phyloP scores from a whole-genome alignment of 169 alveolate species.

The Plasmodium sp. region DNA sequence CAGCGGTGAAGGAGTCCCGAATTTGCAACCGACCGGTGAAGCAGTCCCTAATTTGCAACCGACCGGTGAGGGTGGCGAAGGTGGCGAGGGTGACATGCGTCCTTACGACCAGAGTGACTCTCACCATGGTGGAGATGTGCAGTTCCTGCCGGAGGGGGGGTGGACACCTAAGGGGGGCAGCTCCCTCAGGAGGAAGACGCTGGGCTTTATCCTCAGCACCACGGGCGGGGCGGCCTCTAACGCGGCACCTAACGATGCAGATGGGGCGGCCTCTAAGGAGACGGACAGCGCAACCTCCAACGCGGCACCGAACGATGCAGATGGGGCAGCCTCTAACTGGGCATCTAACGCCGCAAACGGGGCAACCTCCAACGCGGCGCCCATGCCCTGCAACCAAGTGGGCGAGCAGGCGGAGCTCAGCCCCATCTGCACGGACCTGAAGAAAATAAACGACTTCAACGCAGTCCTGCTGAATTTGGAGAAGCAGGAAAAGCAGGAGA shows the following conservation, averaged over 20 bases:
- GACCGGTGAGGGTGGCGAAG: background rate
- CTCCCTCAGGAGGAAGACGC: background rate
- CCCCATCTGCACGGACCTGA: constrained; percentile 4
- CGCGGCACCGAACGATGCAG: background rate
- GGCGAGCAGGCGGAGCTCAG: background rate
- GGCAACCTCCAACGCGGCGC: background rate
- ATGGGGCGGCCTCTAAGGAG: background rate
- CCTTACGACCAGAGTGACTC: background rate
- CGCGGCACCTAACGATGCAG: background rate
- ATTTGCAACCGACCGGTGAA: background rate
- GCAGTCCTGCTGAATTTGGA: background rate
- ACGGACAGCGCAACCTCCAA: too few relatives aligned
- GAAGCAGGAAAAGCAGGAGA: background rate
- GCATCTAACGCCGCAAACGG: background rate
- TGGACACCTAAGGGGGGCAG: background rate
- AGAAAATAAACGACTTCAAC: constrained; percentile 36
- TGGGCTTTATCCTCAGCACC: background rate
- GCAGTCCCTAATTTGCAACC: background rate
- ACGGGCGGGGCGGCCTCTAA: background rate
- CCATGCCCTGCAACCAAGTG: background rate
- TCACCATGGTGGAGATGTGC: background rate
- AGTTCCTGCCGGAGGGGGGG: background rate
- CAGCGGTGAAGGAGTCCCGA: background rate
- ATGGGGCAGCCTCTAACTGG: background rate
- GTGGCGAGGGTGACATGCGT: background rate